Evolutionary conservation across 345 rosid species (phyloP), one percentile per base, ranked within the genome.

Genomic region (Salix viminalis): DNA sequence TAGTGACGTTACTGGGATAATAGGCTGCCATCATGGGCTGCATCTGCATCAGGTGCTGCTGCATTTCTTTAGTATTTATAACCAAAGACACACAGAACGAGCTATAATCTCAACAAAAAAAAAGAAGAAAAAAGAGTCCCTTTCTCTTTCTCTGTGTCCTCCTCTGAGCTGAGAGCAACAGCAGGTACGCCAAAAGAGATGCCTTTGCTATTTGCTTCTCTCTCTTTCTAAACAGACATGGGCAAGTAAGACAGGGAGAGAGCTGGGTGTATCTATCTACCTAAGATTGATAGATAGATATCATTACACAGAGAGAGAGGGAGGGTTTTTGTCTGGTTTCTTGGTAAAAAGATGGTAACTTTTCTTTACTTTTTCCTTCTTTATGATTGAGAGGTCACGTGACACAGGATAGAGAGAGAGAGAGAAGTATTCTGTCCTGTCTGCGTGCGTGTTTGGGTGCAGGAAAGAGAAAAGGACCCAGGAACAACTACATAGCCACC

Each of bases 21-120:
- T 92, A 96, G 77, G 98, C 90, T 81, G 98, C 97, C 98, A 96
- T 96, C 97, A 91, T 90, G 96, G 97, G 99, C 95, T 96, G 99
- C 97, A 91, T 92, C 94, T 96, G 98, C 95, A 92, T 92, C 96
- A 93, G 99, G 97, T 93, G 99, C 98, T 96, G 99, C 87, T 96
- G 98, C 84, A 62, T 70, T 72, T 69, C 69, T 48, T 76, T 54
- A 60, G 50, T 69, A 60, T 73, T 56, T 73, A 60, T 73, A 37
- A 41, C 21, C 14, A 69, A 8, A 18, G 18, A 62, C 79, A 23
- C 69, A 18, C 62, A 37, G 50, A 10, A 2, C 36, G 19, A 41
- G 44, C 13, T 41, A 41, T 41, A 41, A 10, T 9, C 44, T 8
- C 44, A 41, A 41, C 7, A 19, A 66, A 26, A 1, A 64, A 15